Evolutionary conservation across 176 grass and related monocot species (phyloP).

Genomic region (Lolium perenne): DNA sequence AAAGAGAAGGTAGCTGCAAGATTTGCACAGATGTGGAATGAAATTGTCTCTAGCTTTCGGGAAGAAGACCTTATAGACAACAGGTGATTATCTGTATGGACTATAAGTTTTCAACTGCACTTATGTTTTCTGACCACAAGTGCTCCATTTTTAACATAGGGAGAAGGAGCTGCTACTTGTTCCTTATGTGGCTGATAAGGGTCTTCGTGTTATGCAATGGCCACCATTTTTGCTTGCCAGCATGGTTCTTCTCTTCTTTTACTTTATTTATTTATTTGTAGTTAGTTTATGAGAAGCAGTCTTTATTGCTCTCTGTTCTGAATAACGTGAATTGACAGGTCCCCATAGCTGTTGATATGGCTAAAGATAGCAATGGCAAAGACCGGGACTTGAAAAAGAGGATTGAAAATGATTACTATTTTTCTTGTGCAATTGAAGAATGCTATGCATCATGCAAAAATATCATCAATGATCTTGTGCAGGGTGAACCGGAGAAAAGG

Average conservation of each 20-base stretch:
- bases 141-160: constrained; percentile 49
- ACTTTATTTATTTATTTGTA: constrained; percentile 29
- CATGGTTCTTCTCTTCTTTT: constrained; percentile 63
- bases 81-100: constrained; percentile 49
- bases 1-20: constrained; percentile 72
- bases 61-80: constrained; percentile 93
- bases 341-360: constrained; percentile 97
- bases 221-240: constrained; percentile 97
- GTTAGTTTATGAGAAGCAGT: not conserved
- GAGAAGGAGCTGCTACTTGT: constrained; percentile 94
- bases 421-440: constrained; percentile 81
- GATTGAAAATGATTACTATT: constrained; percentile 75
- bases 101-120: constrained; percentile 26
- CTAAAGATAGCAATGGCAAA: constrained; percentile 79
- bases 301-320: constrained; percentile 21
- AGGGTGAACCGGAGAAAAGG: constrained; percentile 70
- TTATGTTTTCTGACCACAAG: constrained; percentile 30
- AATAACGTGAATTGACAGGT: constrained; percentile 58
- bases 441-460: constrained; percentile 84
- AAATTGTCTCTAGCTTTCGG: constrained; percentile 86
- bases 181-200: constrained; percentile 82
- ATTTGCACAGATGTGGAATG: constrained; percentile 99
- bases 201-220: constrained; percentile 81
- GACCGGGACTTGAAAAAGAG: constrained; percentile 80
- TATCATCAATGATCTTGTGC: constrained; percentile 76